Evolutionary conservation across 2,329 filamentous ascomycete genomes (phyloP), one percentile per base, ranked within the genome.

Genomic region (Grosmannia clavigera): DNA sequence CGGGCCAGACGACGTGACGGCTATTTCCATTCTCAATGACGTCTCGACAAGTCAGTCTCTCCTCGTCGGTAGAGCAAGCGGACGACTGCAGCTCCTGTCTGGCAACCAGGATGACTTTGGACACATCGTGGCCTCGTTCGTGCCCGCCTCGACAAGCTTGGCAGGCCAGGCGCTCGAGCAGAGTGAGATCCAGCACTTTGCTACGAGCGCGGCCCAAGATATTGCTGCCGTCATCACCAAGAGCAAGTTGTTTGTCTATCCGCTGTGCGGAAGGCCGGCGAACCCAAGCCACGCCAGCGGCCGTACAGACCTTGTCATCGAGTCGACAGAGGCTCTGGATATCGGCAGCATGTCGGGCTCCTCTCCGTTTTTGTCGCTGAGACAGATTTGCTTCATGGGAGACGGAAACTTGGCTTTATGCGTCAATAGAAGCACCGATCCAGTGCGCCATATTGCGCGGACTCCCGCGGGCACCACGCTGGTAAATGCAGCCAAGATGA

Each of bases 371-470:
- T 19, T 29, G 52, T 59, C 57, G 3, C 57, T 59, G 33, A 27
- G 52, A 16, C 50, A 59, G 57, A 50, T 59, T 5, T 55, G 57
- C 12, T 59, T 59, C 22, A 54, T 59, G 57, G 57, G 50, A 38
- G 38, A 59, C 40, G 57, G 50, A 19, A 48, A 27, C 35, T n/a
- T 59, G 52, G 57, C 57, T 5, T 5, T 59, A 11, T 53, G 57
- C 27, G 22, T 59, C 50, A 59, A 53, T 19, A 19, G 52, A 22
- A 59, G 57, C 52, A 22, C 31, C 31, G 67, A 73, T 80, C 31
- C 66, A 81, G 38, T 68, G 79, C 9, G 72, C 75, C 54, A 54
- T 31, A 6, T 59, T 3, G 29, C 35, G 33, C 27, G 14, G 35
- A 59, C 57, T 6, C 16, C 57, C 19, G 25, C 57, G 5, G 57